A percentile compares a stretch with the other conserved stretches of the same genome.
These are phyloP conservation scores for Rostrohypoxylon terebratum DNA, from an alignment of 495 filamentous ascomycete species.

Conservation along the genomic window DNA sequence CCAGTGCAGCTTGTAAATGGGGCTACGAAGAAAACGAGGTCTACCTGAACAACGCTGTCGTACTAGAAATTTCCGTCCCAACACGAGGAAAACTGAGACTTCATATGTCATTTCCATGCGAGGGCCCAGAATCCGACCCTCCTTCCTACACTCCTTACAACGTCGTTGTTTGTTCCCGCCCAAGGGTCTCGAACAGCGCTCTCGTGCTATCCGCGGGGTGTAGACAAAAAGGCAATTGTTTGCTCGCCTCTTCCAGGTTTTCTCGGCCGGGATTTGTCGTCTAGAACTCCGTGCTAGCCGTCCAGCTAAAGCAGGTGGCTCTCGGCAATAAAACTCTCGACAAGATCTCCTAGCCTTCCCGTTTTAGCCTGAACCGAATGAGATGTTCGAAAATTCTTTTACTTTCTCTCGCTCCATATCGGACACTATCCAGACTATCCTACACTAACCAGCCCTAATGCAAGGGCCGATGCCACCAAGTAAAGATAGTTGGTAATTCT, in stretches of 20 bases:
- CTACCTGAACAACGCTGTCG: background rate
- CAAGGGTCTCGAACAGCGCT: background rate
- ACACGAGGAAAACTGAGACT: background rate
- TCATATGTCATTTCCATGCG: conserved; percentile 9
- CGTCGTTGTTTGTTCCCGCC: conserved; percentile 1
- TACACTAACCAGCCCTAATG: conserved; percentile 33
- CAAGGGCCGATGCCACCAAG: conserved; percentile 41
- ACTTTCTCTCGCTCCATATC: conserved; percentile 24
- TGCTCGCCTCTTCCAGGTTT: background rate
- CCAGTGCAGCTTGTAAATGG: conserved; percentile 9
- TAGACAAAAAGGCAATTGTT: conserved; percentile 5
- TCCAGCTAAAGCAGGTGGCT: background rate
- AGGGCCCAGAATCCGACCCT: background rate
- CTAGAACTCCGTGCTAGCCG: conserved; percentile 4
- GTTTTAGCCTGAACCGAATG: conserved; percentile 34
- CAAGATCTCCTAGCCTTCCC: conserved; percentile 16
- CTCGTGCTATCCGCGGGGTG: background rate
- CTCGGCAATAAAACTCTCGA: conserved; percentile 20
- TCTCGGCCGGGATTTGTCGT: conserved; percentile 6
- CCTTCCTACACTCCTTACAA: background rate
- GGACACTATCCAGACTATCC: background rate
- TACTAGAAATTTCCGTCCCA: conserved; percentile 6
- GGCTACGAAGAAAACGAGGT: background rate
- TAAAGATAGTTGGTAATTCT: conserved; percentile 6
- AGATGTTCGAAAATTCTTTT: background rate